A percentile compares a stretch with the other conserved stretches of the same genome.
Conservation (phyloP, 371 early-diverging fungal genomes). For the Cokeromyces recurvatus region DNA sequence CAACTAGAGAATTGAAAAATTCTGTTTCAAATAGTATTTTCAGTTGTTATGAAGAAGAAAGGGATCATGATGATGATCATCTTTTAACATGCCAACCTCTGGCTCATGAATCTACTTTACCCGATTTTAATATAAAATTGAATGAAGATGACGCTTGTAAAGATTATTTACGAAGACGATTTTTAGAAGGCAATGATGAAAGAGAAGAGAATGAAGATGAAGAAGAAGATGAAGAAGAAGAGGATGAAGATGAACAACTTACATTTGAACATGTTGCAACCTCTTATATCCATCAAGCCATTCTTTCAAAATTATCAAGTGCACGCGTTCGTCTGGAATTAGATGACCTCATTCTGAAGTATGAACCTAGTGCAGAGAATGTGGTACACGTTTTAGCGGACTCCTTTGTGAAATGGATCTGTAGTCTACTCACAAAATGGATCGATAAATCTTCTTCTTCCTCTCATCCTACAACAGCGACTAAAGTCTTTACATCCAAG, state of each 20-base stretch:
- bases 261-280: constrained; percentile 44
- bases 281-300: constrained; percentile 54
- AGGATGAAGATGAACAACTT: constrained; percentile 21
- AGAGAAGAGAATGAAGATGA: neutral
- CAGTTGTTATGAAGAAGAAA: constrained; percentile 14
- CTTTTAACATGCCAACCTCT: constrained; percentile 3
- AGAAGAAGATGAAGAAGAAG: constrained; percentile 9
- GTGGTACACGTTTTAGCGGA: constrained; percentile 34
- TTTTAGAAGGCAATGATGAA: neutral
- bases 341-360: constrained; percentile 54
- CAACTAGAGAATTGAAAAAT: neutral
- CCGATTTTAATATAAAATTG: constrained; percentile 5
- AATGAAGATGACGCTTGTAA: constrained; percentile 1
- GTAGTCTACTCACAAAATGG: constrained; percentile 2
- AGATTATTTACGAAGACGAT: constrained; percentile 4
- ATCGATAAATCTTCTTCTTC: constrained; percentile 4
- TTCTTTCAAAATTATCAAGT: constrained; percentile 47
- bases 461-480: neutral
- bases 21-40: neutral
- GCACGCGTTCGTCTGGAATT: constrained; percentile 52
- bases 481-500: constrained; percentile 12
- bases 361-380: constrained; percentile 43
- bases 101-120: constrained; percentile 11
- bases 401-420: constrained; percentile 37
- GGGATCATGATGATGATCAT: constrained; percentile 5